phyloP scores from a whole-genome alignment of 495 filamentous ascomycete genomes.

The Tuber borchii region DNA sequence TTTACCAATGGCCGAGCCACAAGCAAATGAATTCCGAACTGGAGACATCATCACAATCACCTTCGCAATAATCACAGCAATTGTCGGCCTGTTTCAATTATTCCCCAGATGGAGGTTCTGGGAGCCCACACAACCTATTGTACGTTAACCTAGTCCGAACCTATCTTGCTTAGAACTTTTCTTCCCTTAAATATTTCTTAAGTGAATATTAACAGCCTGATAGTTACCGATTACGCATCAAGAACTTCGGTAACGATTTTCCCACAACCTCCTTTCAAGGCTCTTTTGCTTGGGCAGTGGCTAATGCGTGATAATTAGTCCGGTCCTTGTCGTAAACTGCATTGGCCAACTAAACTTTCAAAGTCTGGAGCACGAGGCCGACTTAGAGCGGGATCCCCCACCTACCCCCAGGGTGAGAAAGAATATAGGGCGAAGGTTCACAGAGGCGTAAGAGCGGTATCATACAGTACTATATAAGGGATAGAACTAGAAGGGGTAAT shows the following conservation, averaged over 20 bases:
- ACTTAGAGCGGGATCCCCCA: background rate
- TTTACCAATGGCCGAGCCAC: background rate
- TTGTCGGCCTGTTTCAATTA: background rate
- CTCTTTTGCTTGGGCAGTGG: background rate
- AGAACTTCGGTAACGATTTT: background rate
- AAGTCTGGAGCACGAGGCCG: background rate
- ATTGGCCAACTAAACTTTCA: background rate
- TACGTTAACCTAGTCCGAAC: background rate
- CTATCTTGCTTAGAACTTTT: background rate
- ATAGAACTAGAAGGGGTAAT: background rate
- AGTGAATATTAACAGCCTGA: background rate
- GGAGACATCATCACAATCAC: background rate
- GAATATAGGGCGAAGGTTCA: background rate
- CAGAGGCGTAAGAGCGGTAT: background rate
- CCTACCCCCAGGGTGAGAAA: background rate
- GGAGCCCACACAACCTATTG: background rate
- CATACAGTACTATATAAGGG: background rate
- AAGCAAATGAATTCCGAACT: background rate
- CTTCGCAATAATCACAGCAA: background rate
- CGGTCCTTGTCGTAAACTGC: background rate
- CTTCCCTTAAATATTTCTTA: background rate
- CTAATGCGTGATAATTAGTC: background rate
- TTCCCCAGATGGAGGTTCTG: background rate
- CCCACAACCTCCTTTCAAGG: background rate
- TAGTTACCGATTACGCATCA: background rate